A percentile compares a stretch with the other conserved stretches of the same genome.
Evolutionary conservation across 257 asterid genomes (phyloP).

Genomic region (Nicotiana sylvestris): DNA sequence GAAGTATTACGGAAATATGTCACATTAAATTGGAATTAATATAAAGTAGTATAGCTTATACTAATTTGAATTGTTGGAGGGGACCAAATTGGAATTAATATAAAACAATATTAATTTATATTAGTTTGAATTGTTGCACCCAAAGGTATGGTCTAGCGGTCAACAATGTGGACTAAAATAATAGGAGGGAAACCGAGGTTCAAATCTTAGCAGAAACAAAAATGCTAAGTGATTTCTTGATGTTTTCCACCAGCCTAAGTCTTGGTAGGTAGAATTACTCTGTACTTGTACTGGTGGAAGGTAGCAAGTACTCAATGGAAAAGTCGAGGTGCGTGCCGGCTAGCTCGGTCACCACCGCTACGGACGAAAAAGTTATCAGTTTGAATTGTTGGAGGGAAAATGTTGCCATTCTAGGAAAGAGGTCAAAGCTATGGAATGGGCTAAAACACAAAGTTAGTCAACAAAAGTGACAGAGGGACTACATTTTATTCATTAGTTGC

Average conservation of each 20-base stretch:
- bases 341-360: background rate
- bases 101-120: too few relatives aligned
- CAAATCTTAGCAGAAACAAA: background rate
- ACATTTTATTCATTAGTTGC: background rate
- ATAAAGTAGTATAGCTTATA: background rate
- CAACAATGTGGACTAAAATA: background rate
- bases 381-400: background rate
- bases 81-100: too few relatives aligned
- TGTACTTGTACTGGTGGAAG: background rate
- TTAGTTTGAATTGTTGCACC: background rate
- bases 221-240: background rate
- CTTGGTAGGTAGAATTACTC: background rate
- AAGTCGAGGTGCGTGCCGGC: background rate
- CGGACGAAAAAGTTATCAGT: background rate
- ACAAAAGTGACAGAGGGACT: background rate
- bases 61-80: too few relatives aligned
- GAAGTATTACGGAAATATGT: background rate
- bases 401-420: background rate
- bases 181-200: background rate
- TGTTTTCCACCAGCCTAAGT: background rate
- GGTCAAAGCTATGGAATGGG: background rate
- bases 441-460: background rate
- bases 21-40: background rate
- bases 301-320: background rate
- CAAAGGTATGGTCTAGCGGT: background rate